Evolutionary conservation across 2,329 filamentous ascomycete genomes (phyloP).

Genomic region (Talaromyces sp.): DNA sequence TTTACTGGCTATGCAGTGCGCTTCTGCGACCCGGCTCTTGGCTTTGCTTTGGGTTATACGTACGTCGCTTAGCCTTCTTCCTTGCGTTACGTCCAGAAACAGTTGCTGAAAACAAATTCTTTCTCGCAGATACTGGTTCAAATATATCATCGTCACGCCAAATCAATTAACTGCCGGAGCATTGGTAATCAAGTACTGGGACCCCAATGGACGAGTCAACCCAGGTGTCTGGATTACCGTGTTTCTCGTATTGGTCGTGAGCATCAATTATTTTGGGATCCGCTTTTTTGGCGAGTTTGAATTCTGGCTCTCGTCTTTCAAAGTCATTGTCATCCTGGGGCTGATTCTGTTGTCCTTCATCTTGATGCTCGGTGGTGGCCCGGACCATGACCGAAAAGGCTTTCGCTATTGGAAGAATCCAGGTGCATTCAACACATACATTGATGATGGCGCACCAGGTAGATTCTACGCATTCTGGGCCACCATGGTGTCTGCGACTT

Average conservation of each 20-base stretch:
- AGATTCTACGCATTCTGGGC: conserved; percentile 59
- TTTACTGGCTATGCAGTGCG: conserved; percentile 77
- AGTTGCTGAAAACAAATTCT: neutral
- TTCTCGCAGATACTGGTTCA: conserved; percentile 52
- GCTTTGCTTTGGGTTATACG: conserved; percentile 67
- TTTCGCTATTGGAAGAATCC: conserved; percentile 60
- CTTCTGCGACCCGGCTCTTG: conserved; percentile 74
- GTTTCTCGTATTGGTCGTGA: conserved; percentile 49
- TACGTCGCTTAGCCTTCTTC: conserved; percentile 29
- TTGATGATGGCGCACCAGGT: conserved; percentile 37
- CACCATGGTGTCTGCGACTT: conserved; percentile 65
- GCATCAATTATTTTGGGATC: conserved; percentile 54
- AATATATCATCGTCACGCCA: conserved; percentile 54
- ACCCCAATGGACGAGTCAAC: conserved; percentile 45
- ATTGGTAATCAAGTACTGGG: conserved; percentile 59
- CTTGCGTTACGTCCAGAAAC: neutral
- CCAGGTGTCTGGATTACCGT: conserved; percentile 57
- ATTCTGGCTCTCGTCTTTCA: conserved; percentile 58
- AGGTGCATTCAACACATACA: conserved; percentile 49
- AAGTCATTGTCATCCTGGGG: conserved; percentile 53
- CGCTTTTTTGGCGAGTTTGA: conserved; percentile 57
- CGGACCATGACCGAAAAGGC: conserved; percentile 50
- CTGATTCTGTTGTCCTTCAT: conserved; percentile 14
- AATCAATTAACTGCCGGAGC: conserved; percentile 47
- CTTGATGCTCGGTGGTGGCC: conserved; percentile 13